Percentiles rank a stretch among this genome's conserved stretches.
These are phyloP conservation scores for Peterozyma toletana DNA, from an alignment of 805 yeast species.

Conservation along the genomic window DNA sequence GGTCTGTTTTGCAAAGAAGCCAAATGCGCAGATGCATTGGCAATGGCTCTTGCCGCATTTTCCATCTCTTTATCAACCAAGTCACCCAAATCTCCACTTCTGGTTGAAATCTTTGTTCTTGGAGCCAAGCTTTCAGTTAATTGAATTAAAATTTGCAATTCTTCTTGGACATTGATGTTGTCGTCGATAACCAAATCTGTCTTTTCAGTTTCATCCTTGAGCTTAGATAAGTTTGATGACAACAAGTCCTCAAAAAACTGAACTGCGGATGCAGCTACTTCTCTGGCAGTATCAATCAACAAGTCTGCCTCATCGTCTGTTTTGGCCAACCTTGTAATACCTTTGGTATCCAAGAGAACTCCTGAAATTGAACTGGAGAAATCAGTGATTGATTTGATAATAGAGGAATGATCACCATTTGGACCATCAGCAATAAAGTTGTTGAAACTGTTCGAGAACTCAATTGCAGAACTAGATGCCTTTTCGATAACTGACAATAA, in stretches of 20 bases:
- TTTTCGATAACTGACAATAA: conserved; percentile 64
- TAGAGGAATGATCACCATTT: conserved; percentile 51
- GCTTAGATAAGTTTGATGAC: conserved; percentile 41
- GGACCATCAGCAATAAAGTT: conserved; percentile 72
- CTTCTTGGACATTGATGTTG: conserved; percentile 67
- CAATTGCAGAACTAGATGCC: conserved; percentile 64
- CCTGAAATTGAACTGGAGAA: conserved; percentile 59
- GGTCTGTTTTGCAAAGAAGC: conserved; percentile 40
- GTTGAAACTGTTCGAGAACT: conserved; percentile 73
- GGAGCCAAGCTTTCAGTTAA: conserved; percentile 54
- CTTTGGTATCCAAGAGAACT: conserved; percentile 61
- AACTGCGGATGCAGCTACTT: conserved; percentile 54
- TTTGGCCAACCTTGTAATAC: conserved; percentile 49
- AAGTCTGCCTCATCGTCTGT: conserved; percentile 46
- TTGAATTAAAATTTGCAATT: conserved; percentile 49
- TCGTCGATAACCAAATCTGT: conserved; percentile 73
- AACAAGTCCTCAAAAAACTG: conserved; percentile 53
- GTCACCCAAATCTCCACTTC: conserved; percentile 53
- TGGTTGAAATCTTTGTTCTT: conserved; percentile 19
- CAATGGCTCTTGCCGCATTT: conserved; percentile 64
- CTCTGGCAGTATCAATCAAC: conserved; percentile 39
- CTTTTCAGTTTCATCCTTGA: conserved; percentile 52
- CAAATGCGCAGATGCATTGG: conserved; percentile 56
- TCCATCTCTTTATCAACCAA: conserved; percentile 69
- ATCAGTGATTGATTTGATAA: conserved; percentile 55